A percentile compares a stretch with the other conserved stretches of the same genome.
Conservation (phyloP, 2,329 filamentous ascomycete species). For the Monilinia laxa region DNA sequence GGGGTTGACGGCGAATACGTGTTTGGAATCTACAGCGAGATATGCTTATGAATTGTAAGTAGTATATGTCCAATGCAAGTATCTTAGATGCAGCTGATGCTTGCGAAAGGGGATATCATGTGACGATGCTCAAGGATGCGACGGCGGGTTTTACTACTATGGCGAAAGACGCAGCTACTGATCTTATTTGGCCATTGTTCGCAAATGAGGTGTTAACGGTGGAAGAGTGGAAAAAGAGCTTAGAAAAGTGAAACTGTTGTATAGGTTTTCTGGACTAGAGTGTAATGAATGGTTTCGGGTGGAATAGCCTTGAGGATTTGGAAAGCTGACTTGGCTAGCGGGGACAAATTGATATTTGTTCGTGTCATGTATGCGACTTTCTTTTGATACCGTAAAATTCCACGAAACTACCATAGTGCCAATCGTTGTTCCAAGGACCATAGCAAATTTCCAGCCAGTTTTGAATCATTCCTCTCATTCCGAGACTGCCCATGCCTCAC, state of each 20-base stretch:
- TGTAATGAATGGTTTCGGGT: neutral
- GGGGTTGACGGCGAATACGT: conserved; percentile 41
- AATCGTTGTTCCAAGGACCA: conserved; percentile 32
- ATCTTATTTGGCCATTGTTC: conserved; percentile 38
- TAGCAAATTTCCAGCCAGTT: conserved; percentile 30
- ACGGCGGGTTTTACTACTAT: conserved; percentile 35
- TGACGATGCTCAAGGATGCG: conserved; percentile 36
- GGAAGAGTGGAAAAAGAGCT: conserved; percentile 31
- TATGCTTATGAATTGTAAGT: conserved; percentile 40
- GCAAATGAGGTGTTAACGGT: conserved; percentile 35
- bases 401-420: conserved; percentile 20
- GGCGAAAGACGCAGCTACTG: conserved; percentile 33
- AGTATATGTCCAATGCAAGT: neutral
- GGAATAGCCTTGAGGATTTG: neutral
- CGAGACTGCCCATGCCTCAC: conserved; percentile 27
- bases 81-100: neutral
- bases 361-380: conserved; percentile 10
- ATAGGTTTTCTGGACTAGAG: too few species aligned
- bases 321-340: neutral
- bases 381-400: conserved; percentile 16
- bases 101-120: conserved; percentile 33
- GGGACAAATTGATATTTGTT: neutral
- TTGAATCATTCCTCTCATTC: conserved; percentile 31
- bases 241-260: conserved; percentile 12
- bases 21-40: conserved; percentile 42